Percentiles rank a stretch among this genome's conserved stretches.
Evolutionary conservation across 805 yeast genomes (phyloP).

Genomic region (Candida methanosorbosa): DNA sequence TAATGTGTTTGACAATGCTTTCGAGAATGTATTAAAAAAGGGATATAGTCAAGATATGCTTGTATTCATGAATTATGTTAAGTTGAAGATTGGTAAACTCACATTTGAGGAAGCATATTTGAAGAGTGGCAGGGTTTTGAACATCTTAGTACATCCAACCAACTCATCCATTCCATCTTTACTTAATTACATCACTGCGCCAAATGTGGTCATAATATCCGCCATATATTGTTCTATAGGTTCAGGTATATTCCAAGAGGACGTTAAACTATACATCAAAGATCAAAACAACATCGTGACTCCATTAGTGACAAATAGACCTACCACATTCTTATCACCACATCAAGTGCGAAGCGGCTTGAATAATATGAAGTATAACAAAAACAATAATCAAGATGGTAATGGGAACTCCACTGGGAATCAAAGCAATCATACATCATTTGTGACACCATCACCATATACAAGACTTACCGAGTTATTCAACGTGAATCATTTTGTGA

Average conservation of each 20-base stretch:
- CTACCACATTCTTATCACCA: conserved; percentile 31
- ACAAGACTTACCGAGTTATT: conserved; percentile 84
- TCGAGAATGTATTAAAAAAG: conserved; percentile 66
- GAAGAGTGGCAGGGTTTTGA: conserved; percentile 69
- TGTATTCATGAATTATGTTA: conserved; percentile 69
- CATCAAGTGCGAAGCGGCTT: conserved; percentile 19
- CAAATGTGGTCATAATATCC: conserved; percentile 82
- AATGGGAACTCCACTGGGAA: not conserved
- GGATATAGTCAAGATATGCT: conserved; percentile 85
- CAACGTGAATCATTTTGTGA: conserved; percentile 89
- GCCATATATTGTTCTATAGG: conserved; percentile 86
- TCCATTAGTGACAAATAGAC: not conserved
- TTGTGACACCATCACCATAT: conserved; percentile 52
- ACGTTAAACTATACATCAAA: conserved; percentile 50
- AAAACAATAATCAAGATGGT: not conserved
- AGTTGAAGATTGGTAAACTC: conserved; percentile 65
- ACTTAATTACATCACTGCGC: conserved; percentile 85
- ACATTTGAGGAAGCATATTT: conserved; percentile 93
- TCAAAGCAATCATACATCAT: not conserved
- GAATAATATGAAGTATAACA: not conserved
- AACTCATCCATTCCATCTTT: conserved; percentile 61
- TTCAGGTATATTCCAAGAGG: conserved; percentile 57
- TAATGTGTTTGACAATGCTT: conserved; percentile 55
- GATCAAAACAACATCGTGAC: conserved; percentile 40
- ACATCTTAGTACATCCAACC: conserved; percentile 79